phyloP scores from a whole-genome alignment of 192 early-diverging fungal species.

The Coemansia sp. region DNA sequence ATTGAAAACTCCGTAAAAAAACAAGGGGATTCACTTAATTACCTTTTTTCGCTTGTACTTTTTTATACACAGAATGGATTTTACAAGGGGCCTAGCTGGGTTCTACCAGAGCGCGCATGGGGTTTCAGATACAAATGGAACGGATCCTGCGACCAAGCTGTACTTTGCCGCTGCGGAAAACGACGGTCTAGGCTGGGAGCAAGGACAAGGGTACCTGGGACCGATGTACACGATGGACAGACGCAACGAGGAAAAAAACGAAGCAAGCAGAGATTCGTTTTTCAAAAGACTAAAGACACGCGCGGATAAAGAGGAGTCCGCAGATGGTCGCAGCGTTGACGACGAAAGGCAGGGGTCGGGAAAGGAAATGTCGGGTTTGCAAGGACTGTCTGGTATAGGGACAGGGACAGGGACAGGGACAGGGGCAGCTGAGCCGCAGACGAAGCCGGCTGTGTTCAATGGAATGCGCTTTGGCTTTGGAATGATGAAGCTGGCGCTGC shows the following conservation, averaged over 20 bases:
- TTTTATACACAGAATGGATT: background rate
- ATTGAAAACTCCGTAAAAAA: no score
- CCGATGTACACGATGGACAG: conserved; percentile 47
- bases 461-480: conserved; percentile 37
- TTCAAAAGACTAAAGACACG: conserved; percentile 33
- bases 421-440: background rate
- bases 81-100: background rate
- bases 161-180: conserved; percentile 33
- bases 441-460: background rate
- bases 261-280: conserved; percentile 27
- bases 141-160: background rate
- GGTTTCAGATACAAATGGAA: background rate
- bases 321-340: background rate
- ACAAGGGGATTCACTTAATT: background rate
- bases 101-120: conserved; percentile 38
- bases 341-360: background rate
- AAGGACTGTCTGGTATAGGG: background rate
- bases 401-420: no score
- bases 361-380: background rate
- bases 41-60: no score
- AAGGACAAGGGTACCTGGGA: conserved; percentile 16
- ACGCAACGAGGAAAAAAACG: conserved; percentile 28
- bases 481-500: conserved; percentile 13
- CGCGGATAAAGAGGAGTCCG: background rate
- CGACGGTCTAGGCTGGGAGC: conserved; percentile 36